Conservation (phyloP, 805 yeast genomes). For the Candida manassasensis region DNA sequence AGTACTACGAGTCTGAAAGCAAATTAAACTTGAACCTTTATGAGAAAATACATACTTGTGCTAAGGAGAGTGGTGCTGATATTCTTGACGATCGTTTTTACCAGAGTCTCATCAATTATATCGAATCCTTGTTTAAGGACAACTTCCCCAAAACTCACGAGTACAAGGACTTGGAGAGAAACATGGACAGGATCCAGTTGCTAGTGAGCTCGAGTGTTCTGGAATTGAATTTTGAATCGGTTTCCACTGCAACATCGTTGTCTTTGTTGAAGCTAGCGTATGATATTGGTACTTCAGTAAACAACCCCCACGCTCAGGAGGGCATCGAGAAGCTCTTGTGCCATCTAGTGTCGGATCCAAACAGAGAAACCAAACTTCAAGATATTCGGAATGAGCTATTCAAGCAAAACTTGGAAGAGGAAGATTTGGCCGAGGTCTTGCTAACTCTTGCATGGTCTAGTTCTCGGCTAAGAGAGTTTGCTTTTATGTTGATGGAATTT, state of each 20-base stretch:
- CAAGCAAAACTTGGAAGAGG: conserved; percentile 20
- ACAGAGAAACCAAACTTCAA: conserved; percentile 7
- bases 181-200: conserved; percentile 19
- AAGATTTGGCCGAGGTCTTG: conserved; percentile 17
- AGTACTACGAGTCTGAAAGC: conserved; percentile 7
- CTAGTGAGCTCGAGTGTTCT: conserved; percentile 7
- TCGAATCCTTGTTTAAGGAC: conserved; percentile 25
- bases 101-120: conserved; percentile 16
- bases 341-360: conserved; percentile 7
- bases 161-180: conserved; percentile 26
- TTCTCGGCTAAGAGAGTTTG: conserved; percentile 6
- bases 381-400: conserved; percentile 13
- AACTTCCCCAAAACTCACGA: conserved; percentile 32
- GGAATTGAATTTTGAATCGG: conserved; percentile 1
- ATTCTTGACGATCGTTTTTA: conserved; percentile 20
- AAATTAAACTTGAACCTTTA: conserved; percentile 12
- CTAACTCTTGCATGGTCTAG: conserved; percentile 11
- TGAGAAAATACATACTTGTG: conserved; percentile 10
- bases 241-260: conserved; percentile 9
- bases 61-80: conserved; percentile 1
- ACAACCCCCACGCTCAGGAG: conserved; percentile 9
- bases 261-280: conserved; percentile 17
- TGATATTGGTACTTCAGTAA: conserved; percentile 18
- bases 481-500: conserved; percentile 11
- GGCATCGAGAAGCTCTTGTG: conserved; percentile 8